A percentile compares a stretch with the other conserved stretches of the same genome.
Evolutionary conservation across 441 rosid species (phyloP).

Genomic region (Pelargonium fulgidum): DNA sequence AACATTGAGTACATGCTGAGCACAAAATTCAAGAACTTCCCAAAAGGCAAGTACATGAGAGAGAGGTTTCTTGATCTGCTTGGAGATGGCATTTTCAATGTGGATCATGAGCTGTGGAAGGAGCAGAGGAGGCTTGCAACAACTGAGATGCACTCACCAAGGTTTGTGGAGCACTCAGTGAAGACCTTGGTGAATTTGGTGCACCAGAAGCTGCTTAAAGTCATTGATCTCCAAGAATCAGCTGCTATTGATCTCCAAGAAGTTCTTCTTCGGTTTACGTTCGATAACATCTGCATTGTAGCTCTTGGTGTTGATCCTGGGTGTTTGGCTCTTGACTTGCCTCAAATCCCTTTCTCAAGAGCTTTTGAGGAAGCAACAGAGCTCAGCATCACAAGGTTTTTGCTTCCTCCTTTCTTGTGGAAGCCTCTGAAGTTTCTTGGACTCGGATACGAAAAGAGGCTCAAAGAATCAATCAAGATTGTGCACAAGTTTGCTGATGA

Average conservation of each 20-base stretch:
- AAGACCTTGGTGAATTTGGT: slow-evolving; percentile 42
- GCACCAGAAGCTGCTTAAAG: slow-evolving; percentile 43
- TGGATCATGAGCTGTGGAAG: slow-evolving; percentile 56
- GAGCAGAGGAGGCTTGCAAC: slow-evolving; percentile 47
- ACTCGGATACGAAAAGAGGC: slow-evolving; percentile 50
- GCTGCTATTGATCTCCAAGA: slow-evolving; percentile 59
- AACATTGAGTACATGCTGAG: slow-evolving; percentile 58
- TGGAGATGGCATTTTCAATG: slow-evolving; percentile 63
- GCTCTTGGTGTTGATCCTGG: slow-evolving; percentile 71
- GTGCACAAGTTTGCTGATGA: slow-evolving; percentile 52
- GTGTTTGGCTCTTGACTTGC: slow-evolving; percentile 49
- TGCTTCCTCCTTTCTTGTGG: slow-evolving; percentile 57
- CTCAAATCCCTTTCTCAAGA: slow-evolving; percentile 57
- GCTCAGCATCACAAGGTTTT: slow-evolving; percentile 44
- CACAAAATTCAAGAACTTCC: slow-evolving; percentile 62
- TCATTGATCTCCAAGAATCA: slow-evolving; percentile 31
- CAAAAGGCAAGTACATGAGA: slow-evolving; percentile 53
- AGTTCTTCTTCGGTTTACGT: slow-evolving; percentile 56
- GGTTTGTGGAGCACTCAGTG: slow-evolving; percentile 45
- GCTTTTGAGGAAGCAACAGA: slow-evolving; percentile 80
- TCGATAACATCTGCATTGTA: slow-evolving; percentile 59
- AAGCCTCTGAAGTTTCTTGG: slow-evolving; percentile 51
- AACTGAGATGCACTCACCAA: slow-evolving; percentile 54
- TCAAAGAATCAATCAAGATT: slow-evolving; percentile 42
- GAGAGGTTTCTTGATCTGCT: slow-evolving; percentile 59